phyloP scores from a whole-genome alignment of 2,329 filamentous ascomycete genomes.

The Fusarium sarcochroum region DNA sequence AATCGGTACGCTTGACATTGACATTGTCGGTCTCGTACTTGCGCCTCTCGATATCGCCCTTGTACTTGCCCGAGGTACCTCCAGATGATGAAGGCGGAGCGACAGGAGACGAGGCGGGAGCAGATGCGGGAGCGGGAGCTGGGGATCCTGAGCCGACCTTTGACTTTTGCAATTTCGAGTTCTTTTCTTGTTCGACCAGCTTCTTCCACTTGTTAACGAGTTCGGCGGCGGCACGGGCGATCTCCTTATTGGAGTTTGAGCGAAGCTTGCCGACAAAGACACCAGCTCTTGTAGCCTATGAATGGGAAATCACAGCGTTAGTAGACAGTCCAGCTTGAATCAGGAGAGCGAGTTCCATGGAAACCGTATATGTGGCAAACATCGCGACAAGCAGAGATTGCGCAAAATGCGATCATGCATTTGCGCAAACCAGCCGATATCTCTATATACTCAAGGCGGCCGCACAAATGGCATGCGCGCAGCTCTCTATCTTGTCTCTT shows the following conservation, averaged over 20 bases:
- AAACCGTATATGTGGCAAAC: neutral
- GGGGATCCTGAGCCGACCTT: slow-evolving; percentile 57
- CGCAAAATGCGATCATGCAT: slow-evolving; percentile 36
- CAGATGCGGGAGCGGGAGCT: slow-evolving; percentile 65
- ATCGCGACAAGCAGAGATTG: slow-evolving; percentile 10
- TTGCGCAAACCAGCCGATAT: slow-evolving; percentile 33
- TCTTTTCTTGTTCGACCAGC: slow-evolving; percentile 77
- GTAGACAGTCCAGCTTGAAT: slow-evolving; percentile 9
- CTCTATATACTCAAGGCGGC: slow-evolving; percentile 19
- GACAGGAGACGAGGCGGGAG: slow-evolving; percentile 65
- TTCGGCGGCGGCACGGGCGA: slow-evolving; percentile 81
- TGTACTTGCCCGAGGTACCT: slow-evolving; percentile 63
- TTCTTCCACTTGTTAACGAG: slow-evolving; percentile 92
- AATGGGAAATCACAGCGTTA: slow-evolving; percentile 26
- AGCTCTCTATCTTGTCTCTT: slow-evolving; percentile 4
- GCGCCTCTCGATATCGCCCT: slow-evolving; percentile 81
- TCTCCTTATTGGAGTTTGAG: slow-evolving; percentile 83
- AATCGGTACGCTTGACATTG: slow-evolving; percentile 81
- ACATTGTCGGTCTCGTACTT: slow-evolving; percentile 86
- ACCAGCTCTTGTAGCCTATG: slow-evolving; percentile 86
- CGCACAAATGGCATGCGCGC: neutral
- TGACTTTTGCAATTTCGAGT: slow-evolving; percentile 60
- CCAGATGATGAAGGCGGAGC: slow-evolving; percentile 60
- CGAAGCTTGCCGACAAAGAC: slow-evolving; percentile 87
- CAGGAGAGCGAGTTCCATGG: neutral